Conservation (phyloP, 805 yeast species). For the Starmerella asiatica region DNA sequence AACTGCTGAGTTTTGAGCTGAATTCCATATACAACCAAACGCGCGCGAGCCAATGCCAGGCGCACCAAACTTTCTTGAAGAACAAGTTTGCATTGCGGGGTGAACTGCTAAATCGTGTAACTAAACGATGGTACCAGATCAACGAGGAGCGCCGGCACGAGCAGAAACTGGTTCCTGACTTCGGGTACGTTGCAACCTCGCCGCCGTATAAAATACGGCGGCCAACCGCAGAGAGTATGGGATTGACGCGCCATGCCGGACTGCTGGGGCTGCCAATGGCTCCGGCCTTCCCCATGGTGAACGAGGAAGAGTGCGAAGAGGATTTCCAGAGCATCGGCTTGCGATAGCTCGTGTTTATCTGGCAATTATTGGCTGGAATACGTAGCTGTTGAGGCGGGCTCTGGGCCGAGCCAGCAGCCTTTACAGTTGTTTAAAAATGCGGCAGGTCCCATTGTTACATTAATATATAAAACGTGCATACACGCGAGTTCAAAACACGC, state of each 20-base stretch:
- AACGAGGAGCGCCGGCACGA: conserved; percentile 74
- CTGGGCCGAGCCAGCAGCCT: not conserved
- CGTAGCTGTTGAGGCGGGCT: not conserved
- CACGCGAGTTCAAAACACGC: no score
- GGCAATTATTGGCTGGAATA: not conserved
- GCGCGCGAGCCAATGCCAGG: conserved; percentile 57
- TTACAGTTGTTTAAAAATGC: not conserved
- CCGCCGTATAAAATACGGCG: conserved; percentile 45
- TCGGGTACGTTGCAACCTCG: conserved; percentile 31
- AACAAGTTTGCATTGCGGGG: conserved; percentile 53
- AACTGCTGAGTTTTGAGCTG: conserved; percentile 49
- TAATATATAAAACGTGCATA: no score
- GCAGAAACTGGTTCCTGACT: conserved; percentile 47
- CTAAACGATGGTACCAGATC: conserved; percentile 81
- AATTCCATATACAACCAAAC: conserved; percentile 72
- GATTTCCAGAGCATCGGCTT: conserved; percentile 59
- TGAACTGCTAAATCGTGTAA: conserved; percentile 53
- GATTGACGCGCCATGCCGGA: conserved; percentile 58
- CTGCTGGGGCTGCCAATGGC: conserved; percentile 52
- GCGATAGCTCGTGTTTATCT: not conserved
- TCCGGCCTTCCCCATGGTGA: conserved; percentile 50
- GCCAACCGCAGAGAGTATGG: conserved; percentile 51
- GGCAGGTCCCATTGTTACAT: no score
- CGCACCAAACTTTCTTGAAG: conserved; percentile 73
- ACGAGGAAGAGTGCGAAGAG: conserved; percentile 56